Evolutionary conservation across 73 alveolate species (phyloP).

Genomic region (Symbiodinium pilosum): DNA sequence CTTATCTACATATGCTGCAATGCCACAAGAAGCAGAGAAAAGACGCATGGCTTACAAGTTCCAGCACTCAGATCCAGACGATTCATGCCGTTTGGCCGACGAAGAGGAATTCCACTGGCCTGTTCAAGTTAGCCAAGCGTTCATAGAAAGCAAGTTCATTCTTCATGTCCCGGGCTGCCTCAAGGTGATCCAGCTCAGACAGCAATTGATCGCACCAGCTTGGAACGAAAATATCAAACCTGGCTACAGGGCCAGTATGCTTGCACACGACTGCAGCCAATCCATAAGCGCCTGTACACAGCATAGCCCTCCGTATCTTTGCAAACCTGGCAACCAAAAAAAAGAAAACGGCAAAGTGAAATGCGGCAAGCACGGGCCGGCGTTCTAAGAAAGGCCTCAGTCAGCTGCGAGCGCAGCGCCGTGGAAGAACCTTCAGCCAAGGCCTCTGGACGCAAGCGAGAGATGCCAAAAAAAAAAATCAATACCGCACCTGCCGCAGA

Average conservation of each 20-base stretch:
- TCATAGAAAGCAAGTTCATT: no score
- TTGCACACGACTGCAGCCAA: no score
- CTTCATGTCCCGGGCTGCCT: background rate
- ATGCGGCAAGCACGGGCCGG: background rate
- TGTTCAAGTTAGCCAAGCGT: no score
- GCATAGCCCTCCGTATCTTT: conserved; percentile 1
- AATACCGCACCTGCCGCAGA: background rate
- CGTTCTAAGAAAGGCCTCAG: no score
- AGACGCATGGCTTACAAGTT: background rate
- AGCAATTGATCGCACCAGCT: background rate
- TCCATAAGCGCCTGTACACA: conserved; percentile 4
- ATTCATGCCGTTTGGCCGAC: conserved; percentile 37
- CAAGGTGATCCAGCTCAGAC: conserved; percentile 29
- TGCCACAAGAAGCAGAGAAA: background rate
- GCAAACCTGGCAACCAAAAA: background rate
- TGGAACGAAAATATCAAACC: background rate
- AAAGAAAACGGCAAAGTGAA: background rate
- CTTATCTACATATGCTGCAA: background rate
- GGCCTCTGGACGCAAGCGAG: background rate
- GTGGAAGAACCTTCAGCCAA: background rate
- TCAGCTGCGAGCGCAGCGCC: background rate
- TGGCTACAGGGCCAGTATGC: background rate
- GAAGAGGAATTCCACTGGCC: conserved; percentile 18
- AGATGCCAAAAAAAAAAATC: background rate
- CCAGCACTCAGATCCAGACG: background rate